phyloP scores from a whole-genome alignment of 306 rosid species.

The Lotus japonicus region DNA sequence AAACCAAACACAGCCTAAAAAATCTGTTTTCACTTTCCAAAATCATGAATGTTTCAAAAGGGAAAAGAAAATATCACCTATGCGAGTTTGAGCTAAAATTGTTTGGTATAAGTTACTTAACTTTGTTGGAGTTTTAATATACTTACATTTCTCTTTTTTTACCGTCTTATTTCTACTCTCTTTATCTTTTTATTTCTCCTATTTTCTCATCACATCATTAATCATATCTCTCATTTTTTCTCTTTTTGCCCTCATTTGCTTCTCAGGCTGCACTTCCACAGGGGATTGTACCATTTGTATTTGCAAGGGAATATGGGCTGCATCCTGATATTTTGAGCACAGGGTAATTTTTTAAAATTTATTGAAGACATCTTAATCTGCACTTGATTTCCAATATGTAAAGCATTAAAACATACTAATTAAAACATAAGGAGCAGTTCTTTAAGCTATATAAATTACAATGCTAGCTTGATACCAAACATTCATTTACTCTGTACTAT shows the following conservation, averaged over 20 bases:
- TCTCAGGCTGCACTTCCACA: conserved; percentile 94
- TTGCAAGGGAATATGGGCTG: conserved; percentile 85
- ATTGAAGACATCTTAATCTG: neutral
- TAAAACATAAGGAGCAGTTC: neutral
- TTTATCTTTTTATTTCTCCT: no score
- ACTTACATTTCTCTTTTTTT: no score
- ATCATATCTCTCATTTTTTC: no score
- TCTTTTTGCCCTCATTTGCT: neutral
- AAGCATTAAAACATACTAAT: neutral
- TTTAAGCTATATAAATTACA: neutral
- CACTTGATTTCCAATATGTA: neutral
- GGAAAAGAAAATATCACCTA: neutral
- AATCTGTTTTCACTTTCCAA: no score
- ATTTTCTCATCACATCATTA: no score
- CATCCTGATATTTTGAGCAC: conserved; percentile 97
- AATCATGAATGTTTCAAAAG: neutral
- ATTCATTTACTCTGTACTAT: neutral
- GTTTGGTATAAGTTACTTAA: neutral
- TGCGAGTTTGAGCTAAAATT: neutral
- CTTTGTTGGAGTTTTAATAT: no score
- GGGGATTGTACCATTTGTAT: conserved; percentile 94
- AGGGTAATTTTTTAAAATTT: conserved; percentile 38
- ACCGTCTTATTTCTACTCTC: no score
- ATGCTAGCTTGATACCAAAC: neutral
- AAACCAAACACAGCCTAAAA: no score